These are phyloP conservation scores for Boletus sp. DNA, from an alignment of 768 basidiomycete species.

Conservation along the genomic window DNA sequence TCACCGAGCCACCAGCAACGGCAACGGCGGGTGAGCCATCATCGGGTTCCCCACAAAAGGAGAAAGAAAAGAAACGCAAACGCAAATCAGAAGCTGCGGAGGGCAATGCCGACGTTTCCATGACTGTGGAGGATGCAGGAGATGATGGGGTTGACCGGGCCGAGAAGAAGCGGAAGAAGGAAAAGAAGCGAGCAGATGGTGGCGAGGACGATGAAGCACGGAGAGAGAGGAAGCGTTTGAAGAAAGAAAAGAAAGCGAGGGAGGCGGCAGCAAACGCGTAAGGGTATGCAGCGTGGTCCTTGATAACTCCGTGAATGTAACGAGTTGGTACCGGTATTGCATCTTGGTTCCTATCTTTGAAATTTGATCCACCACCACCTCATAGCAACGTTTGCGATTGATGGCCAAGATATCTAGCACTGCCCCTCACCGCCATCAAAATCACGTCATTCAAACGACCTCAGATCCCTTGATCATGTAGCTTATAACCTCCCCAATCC, in stretches of 20 bases:
- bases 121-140: constrained; percentile 34
- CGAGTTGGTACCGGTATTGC: neutral
- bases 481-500: constrained; percentile 1
- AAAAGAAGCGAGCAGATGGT: constrained; percentile 48
- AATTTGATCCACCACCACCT: constrained; percentile 6
- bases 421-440: constrained; percentile 7
- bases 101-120: constrained; percentile 41
- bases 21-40: constrained; percentile 29
- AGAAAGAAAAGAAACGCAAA: constrained; percentile 85
- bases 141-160: constrained; percentile 48
- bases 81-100: constrained; percentile 64
- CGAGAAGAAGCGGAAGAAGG: constrained; percentile 62
- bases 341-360: constrained; percentile 7
- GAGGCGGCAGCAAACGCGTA: constrained; percentile 37
- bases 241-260: constrained; percentile 64
- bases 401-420: constrained; percentile 6
- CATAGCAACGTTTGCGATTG: neutral
- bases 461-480: neutral
- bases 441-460: constrained; percentile 9
- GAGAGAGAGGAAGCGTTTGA: constrained; percentile 61
- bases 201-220: constrained; percentile 57
- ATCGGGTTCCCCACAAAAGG: constrained; percentile 38
- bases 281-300: neutral
- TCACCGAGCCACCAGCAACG: constrained; percentile 28
- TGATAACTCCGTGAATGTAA: neutral